A percentile compares a stretch with the other conserved stretches of the same genome.
These are phyloP conservation scores for Globisporangium nunn DNA, from an alignment of 352 stramenopile genomes.

Conservation along the genomic window DNA sequence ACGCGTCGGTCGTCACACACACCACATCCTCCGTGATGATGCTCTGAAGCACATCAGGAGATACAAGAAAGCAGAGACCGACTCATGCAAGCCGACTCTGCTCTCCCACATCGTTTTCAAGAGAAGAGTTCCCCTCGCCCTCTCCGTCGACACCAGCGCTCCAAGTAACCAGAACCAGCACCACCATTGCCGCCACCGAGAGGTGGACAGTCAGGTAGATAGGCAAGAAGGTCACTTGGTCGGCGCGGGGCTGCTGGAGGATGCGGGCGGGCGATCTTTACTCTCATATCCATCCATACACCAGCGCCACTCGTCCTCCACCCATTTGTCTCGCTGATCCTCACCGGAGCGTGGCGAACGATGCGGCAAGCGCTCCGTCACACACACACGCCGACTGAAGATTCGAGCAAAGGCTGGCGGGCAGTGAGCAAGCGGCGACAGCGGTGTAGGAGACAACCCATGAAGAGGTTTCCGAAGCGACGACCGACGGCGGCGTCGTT, in stretches of 20 bases:
- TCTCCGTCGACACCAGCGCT: background rate
- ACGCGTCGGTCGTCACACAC: slow-evolving; percentile 43
- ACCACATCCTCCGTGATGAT: slow-evolving; percentile 81
- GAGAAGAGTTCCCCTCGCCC: slow-evolving; percentile 48
- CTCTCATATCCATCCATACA: slow-evolving; percentile 80
- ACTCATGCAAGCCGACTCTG: background rate
- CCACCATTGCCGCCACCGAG: background rate
- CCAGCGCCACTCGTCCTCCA: slow-evolving; percentile 4
- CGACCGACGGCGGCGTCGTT: background rate
- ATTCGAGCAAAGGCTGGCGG: background rate
- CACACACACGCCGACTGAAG: background rate
- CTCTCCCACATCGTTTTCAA: slow-evolving; percentile 75
- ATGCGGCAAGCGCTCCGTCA: too few species aligned
- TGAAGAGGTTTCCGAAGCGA: slow-evolving; percentile 19
- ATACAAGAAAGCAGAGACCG: slow-evolving; percentile 28
- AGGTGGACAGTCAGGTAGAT: background rate
- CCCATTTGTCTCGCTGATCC: background rate
- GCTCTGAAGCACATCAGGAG: slow-evolving; percentile 64
- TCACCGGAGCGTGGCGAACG: too few species aligned
- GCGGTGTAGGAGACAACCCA: slow-evolving; percentile 45
- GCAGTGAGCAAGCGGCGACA: background rate
- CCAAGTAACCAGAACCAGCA: background rate
- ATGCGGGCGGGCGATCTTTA: slow-evolving; percentile 37
- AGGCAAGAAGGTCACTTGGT: background rate
- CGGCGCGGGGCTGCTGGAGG: background rate